Evolutionary conservation across 495 filamentous ascomycete genomes (phyloP), one percentile per base, ranked within the genome.

Genomic region (Aspergillus avenaceus): DNA sequence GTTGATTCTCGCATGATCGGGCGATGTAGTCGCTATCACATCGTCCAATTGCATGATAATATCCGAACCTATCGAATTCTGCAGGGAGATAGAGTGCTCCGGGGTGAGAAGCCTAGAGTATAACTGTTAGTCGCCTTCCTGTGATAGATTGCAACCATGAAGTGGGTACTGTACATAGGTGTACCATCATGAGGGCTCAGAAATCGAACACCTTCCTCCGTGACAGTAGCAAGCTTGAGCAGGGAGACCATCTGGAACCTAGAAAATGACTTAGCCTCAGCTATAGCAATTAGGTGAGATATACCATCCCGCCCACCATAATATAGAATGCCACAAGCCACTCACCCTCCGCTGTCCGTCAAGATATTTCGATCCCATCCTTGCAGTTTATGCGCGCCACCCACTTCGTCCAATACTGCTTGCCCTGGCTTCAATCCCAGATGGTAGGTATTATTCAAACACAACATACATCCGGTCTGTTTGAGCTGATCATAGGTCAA

Each of bases 1-100:
- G 53, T 84, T 79, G 80, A 99, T 97, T 45, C 95, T 82, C 18
- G 68, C 77, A 34, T 80, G 72, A 67, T 97, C 92, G 4, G 92
- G 91, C 0, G 91, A 96, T 0, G 93, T 97, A 8, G 95, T 96
- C 18, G 87, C 91, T 43, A 97, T 85, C 29, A 99, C 95, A 63
- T 99, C 93, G 71, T 99, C 93, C 7, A 99, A 80, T 67, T 97
- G 95, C 95, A 99, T 97, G 25, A 97, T 95, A 59, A 99, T 97
- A 72, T 99, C 93, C 45, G 89, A 93, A 59, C 93, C 95, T 59
- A 99, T 97, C 25, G 86, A 89, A 66, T 97, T 97, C 62, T 99
- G 93, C 14, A 99, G 80, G 19, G 86, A 85, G 51, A 97, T 97
- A 1, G 93, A 97, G 70, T 97, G 92, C 64, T 99, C 93, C 4